These are phyloP conservation scores for Lepraria neglecta DNA, from an alignment of 495 filamentous ascomycete species.

Conservation along the genomic window DNA sequence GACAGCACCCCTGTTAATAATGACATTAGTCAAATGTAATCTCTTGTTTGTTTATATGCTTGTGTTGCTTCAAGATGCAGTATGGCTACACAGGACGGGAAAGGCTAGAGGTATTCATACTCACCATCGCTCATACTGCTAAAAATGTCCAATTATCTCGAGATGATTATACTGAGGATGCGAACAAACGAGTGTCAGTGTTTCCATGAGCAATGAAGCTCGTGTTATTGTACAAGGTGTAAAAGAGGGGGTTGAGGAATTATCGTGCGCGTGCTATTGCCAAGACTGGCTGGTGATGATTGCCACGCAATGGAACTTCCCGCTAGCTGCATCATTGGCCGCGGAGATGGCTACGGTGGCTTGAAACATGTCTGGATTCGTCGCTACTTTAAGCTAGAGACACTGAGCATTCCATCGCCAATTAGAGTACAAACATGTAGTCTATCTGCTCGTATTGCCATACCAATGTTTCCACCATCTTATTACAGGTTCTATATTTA, in stretches of 20 bases:
- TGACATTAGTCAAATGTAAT: neutral
- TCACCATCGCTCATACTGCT: constrained; percentile 23
- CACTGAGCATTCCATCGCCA: too few species aligned
- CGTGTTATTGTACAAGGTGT: neutral
- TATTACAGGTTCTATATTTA: too few species aligned
- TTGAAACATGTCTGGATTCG: neutral
- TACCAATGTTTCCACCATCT: too few species aligned
- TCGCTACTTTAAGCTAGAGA: too few species aligned
- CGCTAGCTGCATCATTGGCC: neutral
- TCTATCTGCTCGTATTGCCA: too few species aligned
- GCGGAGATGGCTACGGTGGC: constrained; percentile 9
- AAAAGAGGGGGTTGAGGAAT: neutral
- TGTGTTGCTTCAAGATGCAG: neutral
- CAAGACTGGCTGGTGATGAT: constrained; percentile 3
- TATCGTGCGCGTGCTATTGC: neutral
- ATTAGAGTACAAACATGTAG: too few species aligned
- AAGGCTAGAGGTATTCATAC: constrained; percentile 3
- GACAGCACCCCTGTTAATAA: constrained; percentile 25
- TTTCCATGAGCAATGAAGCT: constrained; percentile 15
- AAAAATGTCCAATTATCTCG: neutral
- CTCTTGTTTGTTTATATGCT: neutral
- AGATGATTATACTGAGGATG: neutral
- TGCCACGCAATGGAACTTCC: constrained; percentile 7
- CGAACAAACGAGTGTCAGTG: constrained; percentile 13
- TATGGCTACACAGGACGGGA: neutral